These are phyloP conservation scores for Heterobasidion parviporum DNA, from an alignment of 1,284 basidiomycete genomes.

Conservation along the genomic window DNA sequence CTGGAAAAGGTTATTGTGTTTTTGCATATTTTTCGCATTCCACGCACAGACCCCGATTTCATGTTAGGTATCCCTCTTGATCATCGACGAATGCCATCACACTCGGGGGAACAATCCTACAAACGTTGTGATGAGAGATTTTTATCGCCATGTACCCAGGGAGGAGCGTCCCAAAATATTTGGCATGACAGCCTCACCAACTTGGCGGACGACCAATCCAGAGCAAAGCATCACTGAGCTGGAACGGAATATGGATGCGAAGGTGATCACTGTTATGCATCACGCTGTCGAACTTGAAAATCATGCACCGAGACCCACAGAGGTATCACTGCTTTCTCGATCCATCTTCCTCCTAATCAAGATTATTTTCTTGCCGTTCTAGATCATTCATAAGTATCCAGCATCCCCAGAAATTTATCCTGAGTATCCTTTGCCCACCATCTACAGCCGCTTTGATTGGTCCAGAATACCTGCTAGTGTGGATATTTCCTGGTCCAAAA, in stretches of 20 bases:
- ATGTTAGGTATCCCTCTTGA: slow-evolving; percentile 58
- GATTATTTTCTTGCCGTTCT: neutral
- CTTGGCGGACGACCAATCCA: slow-evolving; percentile 68
- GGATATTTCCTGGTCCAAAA: slow-evolving; percentile 41
- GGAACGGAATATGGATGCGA: slow-evolving; percentile 64
- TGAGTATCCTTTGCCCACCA: slow-evolving; percentile 42
- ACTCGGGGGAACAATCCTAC: slow-evolving; percentile 75
- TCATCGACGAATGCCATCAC: slow-evolving; percentile 83
- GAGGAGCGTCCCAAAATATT: slow-evolving; percentile 68
- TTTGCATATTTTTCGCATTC: neutral
- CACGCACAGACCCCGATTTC: neutral
- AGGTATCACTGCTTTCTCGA: slow-evolving; percentile 33
- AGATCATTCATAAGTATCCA: slow-evolving; percentile 55
- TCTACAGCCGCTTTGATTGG: slow-evolving; percentile 46
- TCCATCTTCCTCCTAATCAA: neutral
- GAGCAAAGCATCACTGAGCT: slow-evolving; percentile 49
- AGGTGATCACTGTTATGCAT: slow-evolving; percentile 63
- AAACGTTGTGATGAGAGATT: slow-evolving; percentile 69
- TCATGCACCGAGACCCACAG: slow-evolving; percentile 55
- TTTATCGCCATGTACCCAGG: slow-evolving; percentile 45
- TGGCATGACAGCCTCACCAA: slow-evolving; percentile 82
- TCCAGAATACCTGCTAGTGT: slow-evolving; percentile 27
- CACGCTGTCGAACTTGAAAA: slow-evolving; percentile 54
- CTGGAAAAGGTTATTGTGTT: slow-evolving; percentile 40
- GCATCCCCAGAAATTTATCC: slow-evolving; percentile 38